Evolutionary conservation across 495 filamentous ascomycete genomes (phyloP), one percentile per base, ranked within the genome.

Genomic region (Penicillium turbatum): DNA sequence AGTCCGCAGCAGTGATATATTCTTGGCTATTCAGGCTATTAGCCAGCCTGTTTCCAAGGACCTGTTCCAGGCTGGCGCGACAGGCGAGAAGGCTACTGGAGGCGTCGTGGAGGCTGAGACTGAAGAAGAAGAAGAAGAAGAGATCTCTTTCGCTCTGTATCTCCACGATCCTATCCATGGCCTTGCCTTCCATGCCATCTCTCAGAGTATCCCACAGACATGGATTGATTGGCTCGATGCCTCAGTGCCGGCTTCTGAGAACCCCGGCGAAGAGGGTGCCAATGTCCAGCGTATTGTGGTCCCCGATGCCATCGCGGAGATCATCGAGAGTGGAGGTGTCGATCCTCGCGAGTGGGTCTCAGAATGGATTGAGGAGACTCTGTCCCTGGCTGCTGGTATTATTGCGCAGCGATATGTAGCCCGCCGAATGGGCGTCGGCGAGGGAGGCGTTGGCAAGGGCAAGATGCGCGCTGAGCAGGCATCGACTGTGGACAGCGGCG

Each of bases 391-490:
- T 5, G 80, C 91, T 1, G 95, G 93, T 6, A 71, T 95, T 16
- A 84, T 97, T 10, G 93, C 93, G n/a, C 93, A 98, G 78, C 77
- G 90, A 56, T 98, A 98, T 68, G 95, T 98, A 5, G 93, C 93
- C 6, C 80, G 89, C 47, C 74, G 93, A 43, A 98, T 98, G 93
- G 90, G 93, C 15, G 91, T 98, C 5, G 93, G 93, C 41, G 89
- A 95, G 69, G 82, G 86, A 6, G 85, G 84, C 37, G 58, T 73
- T 45, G 72, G 64, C 6, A 82, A 92, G 51, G 88, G 87, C 15
- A 85, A 85, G 72, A 88, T 90, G 57, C 92, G 90, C 70, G 82
- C 83, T 60, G 86, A 85, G 75, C 80, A 86, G 62, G 84, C 87
- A 63, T 79, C 80, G 19, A 71, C 83, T 5, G 60, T 92, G 27